Conservation (phyloP, 2,329 filamentous ascomycete species). For the Diaporthe citri region DNA sequence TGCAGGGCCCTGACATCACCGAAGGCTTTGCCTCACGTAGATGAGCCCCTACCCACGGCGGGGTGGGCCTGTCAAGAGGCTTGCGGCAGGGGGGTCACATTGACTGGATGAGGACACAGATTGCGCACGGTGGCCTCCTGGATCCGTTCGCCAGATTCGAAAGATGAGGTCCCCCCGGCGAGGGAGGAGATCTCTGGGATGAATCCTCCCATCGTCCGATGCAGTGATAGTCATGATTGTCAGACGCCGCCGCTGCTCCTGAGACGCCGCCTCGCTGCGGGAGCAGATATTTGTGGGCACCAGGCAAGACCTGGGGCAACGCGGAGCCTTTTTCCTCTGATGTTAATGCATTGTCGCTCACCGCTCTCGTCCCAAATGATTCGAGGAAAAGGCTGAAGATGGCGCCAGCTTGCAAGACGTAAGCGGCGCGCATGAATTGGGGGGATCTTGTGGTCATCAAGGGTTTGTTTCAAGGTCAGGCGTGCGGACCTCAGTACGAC, state of each 20-base stretch:
- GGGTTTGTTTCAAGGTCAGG: conserved; percentile 38
- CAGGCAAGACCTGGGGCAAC: conserved; percentile 1
- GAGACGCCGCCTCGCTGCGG: conserved; percentile 31
- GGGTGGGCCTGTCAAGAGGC: conserved; percentile 23
- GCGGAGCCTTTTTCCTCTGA: conserved; percentile 14
- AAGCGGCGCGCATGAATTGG: conserved; percentile 34
- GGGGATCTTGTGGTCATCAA: conserved; percentile 13
- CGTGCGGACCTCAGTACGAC: conserved; percentile 22
- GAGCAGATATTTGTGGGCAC: conserved; percentile 15
- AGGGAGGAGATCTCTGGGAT: conserved; percentile 11
- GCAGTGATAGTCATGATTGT: conserved; percentile 23
- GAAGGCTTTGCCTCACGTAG: conserved; percentile 31
- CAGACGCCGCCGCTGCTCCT: conserved; percentile 11
- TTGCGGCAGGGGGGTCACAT: not conserved
- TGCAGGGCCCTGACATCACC: conserved; percentile 36
- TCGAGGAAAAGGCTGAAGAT: conserved; percentile 17
- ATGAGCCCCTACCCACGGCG: conserved; percentile 29
- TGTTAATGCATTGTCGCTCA: conserved; percentile 35
- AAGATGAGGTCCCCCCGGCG: not conserved
- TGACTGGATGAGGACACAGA: conserved; percentile 1
- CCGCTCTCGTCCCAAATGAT: conserved; percentile 23
- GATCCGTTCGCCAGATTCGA: conserved; percentile 33
- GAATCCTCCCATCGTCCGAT: conserved; percentile 11
- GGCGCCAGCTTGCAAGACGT: conserved; percentile 8
- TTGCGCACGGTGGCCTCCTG: conserved; percentile 33